Base-by-base conservation (phyloP, 2,329 filamentous ascomycete species). In the Emmonsiellopsis sp. region DNA sequence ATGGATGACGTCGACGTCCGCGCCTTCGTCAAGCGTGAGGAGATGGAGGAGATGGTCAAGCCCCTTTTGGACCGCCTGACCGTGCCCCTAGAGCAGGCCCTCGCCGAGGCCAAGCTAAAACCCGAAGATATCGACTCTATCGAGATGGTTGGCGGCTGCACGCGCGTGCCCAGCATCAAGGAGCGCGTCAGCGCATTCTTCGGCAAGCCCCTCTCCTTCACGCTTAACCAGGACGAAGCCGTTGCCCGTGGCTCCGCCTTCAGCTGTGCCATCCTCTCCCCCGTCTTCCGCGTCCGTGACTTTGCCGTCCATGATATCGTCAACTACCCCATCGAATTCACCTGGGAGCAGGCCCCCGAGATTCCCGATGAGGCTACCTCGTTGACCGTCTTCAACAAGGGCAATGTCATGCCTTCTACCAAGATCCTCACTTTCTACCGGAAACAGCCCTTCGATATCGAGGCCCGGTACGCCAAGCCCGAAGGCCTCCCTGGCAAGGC, bases 391-490 rank as follows among this genome's bases (percentile, higher is more conserved):
- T 98, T 98, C 76, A 94, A 93, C 82, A 90, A 87, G 73, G 92
- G 92, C 71, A 96, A 96, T 68, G 84, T 95, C 59, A 86, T 98
- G 79, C 93, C 93, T 52, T 97, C 92, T 5, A 98, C 93, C 60
- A 98, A 98, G 82, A 97, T 98, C 61, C 84, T 98, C 52, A 98
- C 93, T 40, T 98, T 98, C 78, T 98, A 97, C 81, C 86, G 93
- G 63, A 97, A 97, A 79, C 89, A 97, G 74, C 81, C 90, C 46
- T 98, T 97, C 71, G 91, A 96, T 68, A 81, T 98, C 51, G 93
- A 98, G 77, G 93, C 93, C 56, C 86, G 87, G 63, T 98, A 98
- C 69, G 85, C 87, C 59, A 87, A 92, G 66, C 87, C 91, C 17
- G 89, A 95, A 45, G 74, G 80, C 52, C 83, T 98, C 7, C 93